Base-by-base conservation (phyloP, 208 protist species). In the Herpetomonas samuelpessoai region DNA sequence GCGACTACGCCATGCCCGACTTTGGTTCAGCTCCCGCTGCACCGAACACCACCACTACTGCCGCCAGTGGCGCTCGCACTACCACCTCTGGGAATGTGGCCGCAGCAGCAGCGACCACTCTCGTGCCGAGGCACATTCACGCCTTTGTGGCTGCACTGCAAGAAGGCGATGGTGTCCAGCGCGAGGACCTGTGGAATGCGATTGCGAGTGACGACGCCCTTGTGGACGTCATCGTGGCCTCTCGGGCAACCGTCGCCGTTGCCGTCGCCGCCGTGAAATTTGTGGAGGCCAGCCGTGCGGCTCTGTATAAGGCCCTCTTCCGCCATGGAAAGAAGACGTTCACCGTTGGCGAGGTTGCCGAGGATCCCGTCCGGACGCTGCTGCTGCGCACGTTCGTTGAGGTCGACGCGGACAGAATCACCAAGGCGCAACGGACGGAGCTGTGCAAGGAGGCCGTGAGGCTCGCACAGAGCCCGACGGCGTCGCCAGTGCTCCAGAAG, bases 401-500 rank as follows among this genome's bases (percentile, higher is more conserved):
- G 53, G 73, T 79, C 41, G 65, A 74, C n/a, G 14, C 54, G 10
- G 51, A 53, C 0, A 54, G 61, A 14, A 22, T 90, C 2, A 62
- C 65, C 14, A 19, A 66, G 24, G 24, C 44, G 19, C 61, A 73
- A 3, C 60, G 55, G 21, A 59, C 61, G 9, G 61, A 64, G 12
- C 39, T 87, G 47, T 48, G 59, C 21, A 62, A 76, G 2, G 28
- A 50, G 0, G n/a, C 45, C 3, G 25, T 73, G 4, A 44, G 46
- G 26, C 81, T 95, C 24, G 68, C 81, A 18, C 67, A 87, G 45
- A 79, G 79, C 60, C 72, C 90, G 50, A 76, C 78, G 10, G 83
- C 74, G 16, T 91, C 84, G 1, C 86, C 90, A 0, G 87, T 92
- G 57, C 75, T 96, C 48, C 91, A 96, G 56, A 82, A 83, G 44